A percentile compares a stretch with the other conserved stretches of the same genome.
Conservation (phyloP, 1,284 basidiomycete genomes). For the Phaffia rhodozyma region DNA sequence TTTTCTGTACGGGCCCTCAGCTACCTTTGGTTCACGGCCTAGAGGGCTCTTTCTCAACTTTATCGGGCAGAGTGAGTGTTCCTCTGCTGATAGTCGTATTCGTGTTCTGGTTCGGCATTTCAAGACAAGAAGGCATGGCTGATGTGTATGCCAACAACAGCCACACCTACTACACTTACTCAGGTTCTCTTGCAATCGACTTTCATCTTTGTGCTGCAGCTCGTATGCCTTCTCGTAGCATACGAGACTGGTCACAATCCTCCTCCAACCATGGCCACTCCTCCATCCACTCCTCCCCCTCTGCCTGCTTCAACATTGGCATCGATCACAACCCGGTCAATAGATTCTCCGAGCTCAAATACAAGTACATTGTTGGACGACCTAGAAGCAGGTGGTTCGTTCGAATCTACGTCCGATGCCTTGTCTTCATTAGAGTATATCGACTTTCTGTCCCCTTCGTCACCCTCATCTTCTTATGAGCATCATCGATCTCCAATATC, state of each 20-base stretch:
- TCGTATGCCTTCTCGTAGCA: conserved; percentile 12
- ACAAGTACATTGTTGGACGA: too few relatives aligned
- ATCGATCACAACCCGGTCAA: too few relatives aligned
- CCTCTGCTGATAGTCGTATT: background rate
- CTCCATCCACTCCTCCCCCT: conserved; percentile 13
- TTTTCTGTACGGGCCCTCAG: background rate
- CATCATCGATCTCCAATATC: too few relatives aligned
- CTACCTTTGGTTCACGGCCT: background rate
- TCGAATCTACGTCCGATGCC: too few relatives aligned
- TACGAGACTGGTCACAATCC: conserved; percentile 48
- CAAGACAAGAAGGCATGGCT: background rate
- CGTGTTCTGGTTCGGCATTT: background rate
- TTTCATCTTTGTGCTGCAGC: conserved; percentile 2
- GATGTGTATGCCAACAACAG: background rate
- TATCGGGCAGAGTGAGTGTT: conserved; percentile 6
- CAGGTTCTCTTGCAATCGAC: background rate
- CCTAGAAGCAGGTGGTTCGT: too few relatives aligned
- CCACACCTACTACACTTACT: background rate
- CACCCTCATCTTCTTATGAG: too few relatives aligned
- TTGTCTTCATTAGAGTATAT: too few relatives aligned
- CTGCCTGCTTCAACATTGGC: conserved; percentile 22
- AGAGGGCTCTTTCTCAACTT: conserved; percentile 11
- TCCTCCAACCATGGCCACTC: conserved; percentile 49
- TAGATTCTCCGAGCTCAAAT: too few relatives aligned
- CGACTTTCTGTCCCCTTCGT: too few relatives aligned